Base-by-base conservation (phyloP, 257 asterid species). In the Nyctanthes arbortristis region DNA sequence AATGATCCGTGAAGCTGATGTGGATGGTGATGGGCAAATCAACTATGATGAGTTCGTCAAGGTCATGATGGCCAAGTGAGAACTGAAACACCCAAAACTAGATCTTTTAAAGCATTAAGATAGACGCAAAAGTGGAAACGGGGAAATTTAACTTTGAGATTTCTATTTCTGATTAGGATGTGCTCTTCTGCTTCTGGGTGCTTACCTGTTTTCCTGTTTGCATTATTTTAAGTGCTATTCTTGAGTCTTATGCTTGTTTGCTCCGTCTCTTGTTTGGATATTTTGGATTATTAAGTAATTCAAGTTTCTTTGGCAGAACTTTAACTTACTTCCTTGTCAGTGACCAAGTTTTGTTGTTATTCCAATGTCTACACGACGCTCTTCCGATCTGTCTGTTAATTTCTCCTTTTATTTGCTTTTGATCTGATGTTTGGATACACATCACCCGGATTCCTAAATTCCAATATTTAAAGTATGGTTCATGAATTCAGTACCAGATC, bases 11-110 rank as follows among this genome's bases (percentile, higher is more conserved):
- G 87, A 82, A 78, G 90, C 90, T 1, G 90, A 84, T 65, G 87
- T 79, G 72, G 92, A 87, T 7, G 87, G 92, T 7, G 90, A 87
- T 68, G 90, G 92, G 34, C 90, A 84, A 77, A 84, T 87, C 92
- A 82, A 87, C 84, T 87, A 87, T 64, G 84, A 82, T 75, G 90
- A 87, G 84, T 87, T 87, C 59, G 92, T 87, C 87, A 84, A 80
- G 83, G 81, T 84, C 78, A 87, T 87, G 92, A 82, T 84, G 90
- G 90, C 87, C 81, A 84, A 80, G 90, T 84, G 87, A 84, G 90
- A 70, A 62, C 69, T 47, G 77, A 75, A 63, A 82, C 55, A 71
- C 71, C 72, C 77, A 70, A 77, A 70, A 52, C 49, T 71, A n/a
- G 31, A 60, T 16, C 71, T 74, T 81, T 69, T 45, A n/a, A 77